Evolutionary conservation across 208 protist genomes (phyloP), one percentile per base, ranked within the genome.

Genomic region (Naegleria fowleri): DNA sequence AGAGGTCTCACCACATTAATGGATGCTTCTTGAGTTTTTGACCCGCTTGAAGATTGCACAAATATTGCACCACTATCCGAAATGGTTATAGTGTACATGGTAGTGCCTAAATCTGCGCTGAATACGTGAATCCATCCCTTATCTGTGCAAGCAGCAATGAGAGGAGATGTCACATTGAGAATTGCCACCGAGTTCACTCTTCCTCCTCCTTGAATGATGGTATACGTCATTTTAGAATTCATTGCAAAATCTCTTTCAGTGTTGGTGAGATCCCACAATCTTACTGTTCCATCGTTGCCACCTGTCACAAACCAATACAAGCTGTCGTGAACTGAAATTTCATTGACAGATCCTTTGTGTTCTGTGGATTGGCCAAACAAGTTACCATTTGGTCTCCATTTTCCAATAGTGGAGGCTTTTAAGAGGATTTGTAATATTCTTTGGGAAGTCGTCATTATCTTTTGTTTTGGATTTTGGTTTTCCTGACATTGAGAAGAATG

Each of bases 331-430:
- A 89, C 86, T 13, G 86, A 41, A 11, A 89, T 25, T 67, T 89
- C 86, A 40, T 89, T 89, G 39, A 89, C 67, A 29, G 33, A 15
- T 41, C 86, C 86, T 40, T 89, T 89, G 48, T 89, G 86, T 40
- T 89, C 43, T 33, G 39, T 39, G 25, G 48, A 67, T 67, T 89
- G 48, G 29, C 33, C 86, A 39, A 39, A 67, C 7, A 89, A 41
- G 11, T 67, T 39, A 38, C 86, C 43, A 67, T 19, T 38, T 29
- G 67, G 67, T 79, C 67, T 25, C 67, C 67, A 79, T 33, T 36
- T 79, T 19, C 25, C 67, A 79, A 79, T 79, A 29, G 19, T 79
- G 16, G 16, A 19, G 7, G 67, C 19, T 79, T 29, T 36, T 75
- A 75, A 75, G 16, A 79, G 67, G 67, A 36, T 7, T 13, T 36